Conservation (phyloP, 2,329 filamentous ascomycete genomes). For the Falciphora oryzae region DNA sequence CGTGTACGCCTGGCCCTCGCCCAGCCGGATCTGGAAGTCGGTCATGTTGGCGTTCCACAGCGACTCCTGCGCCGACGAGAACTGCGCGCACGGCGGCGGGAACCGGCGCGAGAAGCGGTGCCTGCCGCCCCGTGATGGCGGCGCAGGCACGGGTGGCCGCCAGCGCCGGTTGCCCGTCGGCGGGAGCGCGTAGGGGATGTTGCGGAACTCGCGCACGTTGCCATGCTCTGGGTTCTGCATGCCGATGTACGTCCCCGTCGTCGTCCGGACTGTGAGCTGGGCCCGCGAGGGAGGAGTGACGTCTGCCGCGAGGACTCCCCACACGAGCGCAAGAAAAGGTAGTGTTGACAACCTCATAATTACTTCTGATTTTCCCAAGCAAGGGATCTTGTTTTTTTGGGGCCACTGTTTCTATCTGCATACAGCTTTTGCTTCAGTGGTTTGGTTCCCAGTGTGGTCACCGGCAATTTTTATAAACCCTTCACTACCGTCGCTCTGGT, state of each 20-base stretch:
- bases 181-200: constrained; percentile 31
- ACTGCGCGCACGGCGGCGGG: constrained; percentile 22
- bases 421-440: too few species aligned
- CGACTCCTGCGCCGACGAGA: constrained; percentile 19
- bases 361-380: neutral
- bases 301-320: neutral
- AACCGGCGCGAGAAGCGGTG: constrained; percentile 17
- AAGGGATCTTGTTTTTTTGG: too few species aligned
- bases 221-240: constrained; percentile 25
- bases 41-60: constrained; percentile 24
- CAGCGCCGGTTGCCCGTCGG: constrained; percentile 15
- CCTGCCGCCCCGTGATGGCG: constrained; percentile 3
- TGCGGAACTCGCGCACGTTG: constrained; percentile 30
- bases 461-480: too few species aligned
- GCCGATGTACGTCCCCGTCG: constrained; percentile 28
- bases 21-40: constrained; percentile 25
- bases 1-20: constrained; percentile 22
- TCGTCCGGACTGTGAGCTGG: constrained; percentile 23
- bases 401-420: too few species aligned
- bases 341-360: neutral
- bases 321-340: neutral
- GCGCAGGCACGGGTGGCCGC: constrained; percentile 12
- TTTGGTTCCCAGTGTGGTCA: too few species aligned
- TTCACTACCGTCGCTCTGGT: too few species aligned
- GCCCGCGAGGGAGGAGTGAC: neutral